Conservation (phyloP, 345 rosid genomes). For the Aurinia saxatilis region DNA sequence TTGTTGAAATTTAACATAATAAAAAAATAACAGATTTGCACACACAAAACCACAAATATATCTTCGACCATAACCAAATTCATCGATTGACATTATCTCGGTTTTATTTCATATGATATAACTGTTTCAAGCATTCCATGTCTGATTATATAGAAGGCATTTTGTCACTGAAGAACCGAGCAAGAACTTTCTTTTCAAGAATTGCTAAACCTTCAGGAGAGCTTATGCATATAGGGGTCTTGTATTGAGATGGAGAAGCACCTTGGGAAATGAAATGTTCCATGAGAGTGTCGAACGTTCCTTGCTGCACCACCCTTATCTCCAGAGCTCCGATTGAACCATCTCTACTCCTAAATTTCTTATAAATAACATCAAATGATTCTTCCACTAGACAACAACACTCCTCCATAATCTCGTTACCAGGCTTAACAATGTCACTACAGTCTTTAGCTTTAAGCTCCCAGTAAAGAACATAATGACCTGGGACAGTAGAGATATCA, state of each 20-base stretch:
- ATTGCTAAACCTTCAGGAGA: conserved; percentile 28
- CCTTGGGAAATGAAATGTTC: conserved; percentile 49
- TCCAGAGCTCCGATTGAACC: conserved; percentile 46
- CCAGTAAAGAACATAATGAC: conserved; percentile 57
- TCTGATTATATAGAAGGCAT: not conserved
- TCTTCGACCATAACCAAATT: no score
- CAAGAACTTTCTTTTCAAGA: not conserved
- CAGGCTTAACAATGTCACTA: conserved; percentile 15
- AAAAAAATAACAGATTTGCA: no score
- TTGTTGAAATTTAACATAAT: no score
- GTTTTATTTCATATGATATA: no score
- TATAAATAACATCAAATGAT: conserved; percentile 40
- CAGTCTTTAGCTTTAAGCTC: conserved; percentile 39
- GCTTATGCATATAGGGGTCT: conserved; percentile 55
- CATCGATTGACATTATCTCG: no score
- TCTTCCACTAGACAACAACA: conserved; percentile 55
- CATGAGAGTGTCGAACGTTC: conserved; percentile 61
- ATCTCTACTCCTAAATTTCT: conserved; percentile 34
- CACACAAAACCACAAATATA: no score
- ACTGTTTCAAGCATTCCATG: no score
- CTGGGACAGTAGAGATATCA: conserved; percentile 43
- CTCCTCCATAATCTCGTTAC: conserved; percentile 36
- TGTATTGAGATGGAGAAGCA: conserved; percentile 56
- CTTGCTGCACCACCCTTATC: conserved; percentile 51
- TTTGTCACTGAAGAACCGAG: not conserved